These are phyloP conservation scores for Colletotrichum cordylinicola DNA, from an alignment of 2,329 filamentous ascomycete species.

Conservation along the genomic window DNA sequence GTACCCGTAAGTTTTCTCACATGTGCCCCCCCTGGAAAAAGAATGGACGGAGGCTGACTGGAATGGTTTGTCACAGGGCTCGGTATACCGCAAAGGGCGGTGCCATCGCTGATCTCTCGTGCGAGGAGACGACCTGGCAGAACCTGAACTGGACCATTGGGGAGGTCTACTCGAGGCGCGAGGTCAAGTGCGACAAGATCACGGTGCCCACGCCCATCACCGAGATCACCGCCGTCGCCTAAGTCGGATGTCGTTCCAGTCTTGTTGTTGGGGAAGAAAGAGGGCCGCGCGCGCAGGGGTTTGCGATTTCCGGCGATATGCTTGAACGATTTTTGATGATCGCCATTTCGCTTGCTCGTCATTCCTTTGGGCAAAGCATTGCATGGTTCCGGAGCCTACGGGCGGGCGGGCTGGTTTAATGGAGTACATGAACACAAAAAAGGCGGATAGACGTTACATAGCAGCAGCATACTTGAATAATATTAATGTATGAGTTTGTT, in stretches of 20 bases:
- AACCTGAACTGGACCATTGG: constrained; percentile 37
- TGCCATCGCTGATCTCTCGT: constrained; percentile 31
- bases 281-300: not conserved
- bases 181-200: constrained; percentile 31
- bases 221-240: constrained; percentile 31
- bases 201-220: constrained; percentile 30
- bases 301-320: not conserved
- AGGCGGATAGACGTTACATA: not conserved
- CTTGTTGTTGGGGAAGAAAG: not conserved
- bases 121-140: constrained; percentile 30
- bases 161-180: constrained; percentile 35
- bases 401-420: not conserved
- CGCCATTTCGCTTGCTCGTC: not conserved
- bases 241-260: not conserved
- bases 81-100: constrained; percentile 33
- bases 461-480: not conserved
- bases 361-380: not conserved
- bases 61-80: constrained; percentile 17
- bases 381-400: not conserved
- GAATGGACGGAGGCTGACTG: not conserved
- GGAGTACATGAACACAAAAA: not conserved
- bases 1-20: constrained; percentile 15
- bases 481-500: not conserved
- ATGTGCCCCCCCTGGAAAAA: not conserved
- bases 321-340: constrained; percentile 2